Base-by-base conservation (phyloP, 257 asterid genomes). In the Ballota nigra region DNA sequence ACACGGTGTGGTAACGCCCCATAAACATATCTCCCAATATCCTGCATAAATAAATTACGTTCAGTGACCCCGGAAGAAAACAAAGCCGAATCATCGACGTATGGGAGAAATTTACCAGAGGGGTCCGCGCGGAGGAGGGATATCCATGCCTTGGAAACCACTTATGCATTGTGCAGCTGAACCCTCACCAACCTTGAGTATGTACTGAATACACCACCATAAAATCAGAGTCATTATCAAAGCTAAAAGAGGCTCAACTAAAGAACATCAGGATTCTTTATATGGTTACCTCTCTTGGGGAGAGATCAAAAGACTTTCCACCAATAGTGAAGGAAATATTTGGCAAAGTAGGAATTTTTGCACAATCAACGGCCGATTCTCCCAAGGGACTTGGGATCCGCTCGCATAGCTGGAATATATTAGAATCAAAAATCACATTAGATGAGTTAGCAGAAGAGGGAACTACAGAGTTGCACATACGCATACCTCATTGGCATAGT, bases 81-180 rank as follows among this genome's bases (percentile, higher is more conserved):
- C 28, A 22, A 43, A 24, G 15, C 33, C 43, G 1, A 28, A 11
- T 0, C 9, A 34, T 43, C 19, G 16, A 10, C 13, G 38, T 1
- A 0, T 20, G n/a, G 59, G 61, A 19, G 26, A 69, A 33, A 20
- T 57, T 69, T 91, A 95, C 99, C 99, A 95, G 56, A 95, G 97
- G 61, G 99, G 99, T 56, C 99, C 99, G 13, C 96, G 95, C 24
- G 99, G 98, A 59, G 99, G 98, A 71, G 99, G 96, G 13, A 95
- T 71, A 56, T 95, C 99, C 7, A 95, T 65, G 22, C 89, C 99
- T 5, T 87, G 90, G 81, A 95, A 95, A 18, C 99, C 99, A 68
- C 97, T 88, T 40, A 95, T 87, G 87, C 99, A 95, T 28, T 95
- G 98, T 51, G 96, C 95, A 43, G 85, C 81, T 9, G 84, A 36